These are phyloP conservation scores for Exophiala oligosperma DNA, from an alignment of 2,329 filamentous ascomycete genomes.

Conservation along the genomic window DNA sequence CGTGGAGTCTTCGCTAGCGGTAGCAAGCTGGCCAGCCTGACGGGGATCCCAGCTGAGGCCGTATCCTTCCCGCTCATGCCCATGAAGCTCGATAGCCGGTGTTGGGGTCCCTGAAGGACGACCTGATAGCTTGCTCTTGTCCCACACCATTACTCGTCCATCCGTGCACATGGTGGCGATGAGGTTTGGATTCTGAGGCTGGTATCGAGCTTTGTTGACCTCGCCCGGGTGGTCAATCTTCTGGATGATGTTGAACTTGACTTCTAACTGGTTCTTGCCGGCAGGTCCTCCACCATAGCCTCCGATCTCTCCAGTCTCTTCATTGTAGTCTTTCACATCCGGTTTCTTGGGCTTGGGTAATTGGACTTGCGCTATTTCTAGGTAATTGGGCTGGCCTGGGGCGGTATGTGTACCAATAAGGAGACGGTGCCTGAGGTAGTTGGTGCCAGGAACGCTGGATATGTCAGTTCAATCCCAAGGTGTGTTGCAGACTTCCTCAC, in stretches of 20 bases:
- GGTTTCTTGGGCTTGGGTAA: conserved; percentile 74
- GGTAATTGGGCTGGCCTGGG: conserved; percentile 79
- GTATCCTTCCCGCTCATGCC: conserved; percentile 87
- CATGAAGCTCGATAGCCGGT: conserved; percentile 80
- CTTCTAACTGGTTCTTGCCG: conserved; percentile 66
- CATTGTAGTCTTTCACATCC: conserved; percentile 83
- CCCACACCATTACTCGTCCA: conserved; percentile 86
- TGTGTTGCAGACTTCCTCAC: conserved; percentile 40
- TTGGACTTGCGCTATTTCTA: conserved; percentile 92
- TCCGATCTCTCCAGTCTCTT: conserved; percentile 88
- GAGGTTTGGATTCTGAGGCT: conserved; percentile 94
- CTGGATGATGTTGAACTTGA: conserved; percentile 91
- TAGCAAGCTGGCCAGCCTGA: conserved; percentile 75
- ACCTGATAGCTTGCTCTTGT: conserved; percentile 88
- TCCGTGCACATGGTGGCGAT: conserved; percentile 92
- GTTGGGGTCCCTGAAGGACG: conserved; percentile 72
- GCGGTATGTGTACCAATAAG: conserved; percentile 95
- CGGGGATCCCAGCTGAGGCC: conserved; percentile 92
- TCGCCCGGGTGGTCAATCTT: conserved; percentile 96
- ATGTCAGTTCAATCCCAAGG: conserved; percentile 13
- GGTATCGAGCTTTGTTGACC: conserved; percentile 97
- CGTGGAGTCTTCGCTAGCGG: conserved; percentile 88
- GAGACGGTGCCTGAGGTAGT: conserved; percentile 82
- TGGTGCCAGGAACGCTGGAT: conserved; percentile 72
- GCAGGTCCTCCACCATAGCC: conserved; percentile 74